Base-by-base conservation (phyloP, 225 moss, liverwort and hornwort genomes). In the Lunularia cruciata region DNA sequence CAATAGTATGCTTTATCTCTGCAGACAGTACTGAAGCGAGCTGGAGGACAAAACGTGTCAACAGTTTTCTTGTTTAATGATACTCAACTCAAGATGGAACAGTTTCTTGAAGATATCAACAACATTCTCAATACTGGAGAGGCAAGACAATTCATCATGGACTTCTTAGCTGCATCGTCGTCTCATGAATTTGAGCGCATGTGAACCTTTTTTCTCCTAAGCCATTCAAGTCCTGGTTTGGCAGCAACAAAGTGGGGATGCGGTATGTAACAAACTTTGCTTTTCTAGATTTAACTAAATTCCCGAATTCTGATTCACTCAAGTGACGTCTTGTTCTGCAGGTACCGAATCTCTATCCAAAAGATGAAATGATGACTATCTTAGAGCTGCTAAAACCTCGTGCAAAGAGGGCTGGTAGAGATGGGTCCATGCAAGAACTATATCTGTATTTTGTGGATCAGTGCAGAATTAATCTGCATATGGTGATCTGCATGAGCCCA, bases 401-500 rank as follows among this genome's bases (percentile, higher is more conserved):
- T 3, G 89, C 90, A 16, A 89, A 91, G 47, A 87, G 90, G 51
- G 87, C 40, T 27, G 87, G 87, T 19, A 76, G 83, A 19, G 90
- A 94, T 76, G 84, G 87, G 3, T 94, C 90, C 0, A 69, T 86
- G 18, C 76, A 82, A 22, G 88, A 94, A 49, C 39, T 94, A 7
- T 94, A 90, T 14, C 67, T 82, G 70, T 89, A 84, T 48, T 93
- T 94, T 31, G 77, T 94, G 8, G 93, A 94, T 65, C 90, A 88
- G 3, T 91, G 91, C 67, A 70, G 88, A 0, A 90, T 80, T 5
- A 93, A 93, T 54, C 81, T 93, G 16, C 93, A 88, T 63, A 85
- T 93, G 83, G 93, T 93, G 42, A 90, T 93, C 38, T 86, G 90
- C 48, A 93, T 93, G 90, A 93, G 93, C 69, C 93, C 93, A 1